phyloP scores from a whole-genome alignment of 441 rosid species.

The Omphalea diandra region DNA sequence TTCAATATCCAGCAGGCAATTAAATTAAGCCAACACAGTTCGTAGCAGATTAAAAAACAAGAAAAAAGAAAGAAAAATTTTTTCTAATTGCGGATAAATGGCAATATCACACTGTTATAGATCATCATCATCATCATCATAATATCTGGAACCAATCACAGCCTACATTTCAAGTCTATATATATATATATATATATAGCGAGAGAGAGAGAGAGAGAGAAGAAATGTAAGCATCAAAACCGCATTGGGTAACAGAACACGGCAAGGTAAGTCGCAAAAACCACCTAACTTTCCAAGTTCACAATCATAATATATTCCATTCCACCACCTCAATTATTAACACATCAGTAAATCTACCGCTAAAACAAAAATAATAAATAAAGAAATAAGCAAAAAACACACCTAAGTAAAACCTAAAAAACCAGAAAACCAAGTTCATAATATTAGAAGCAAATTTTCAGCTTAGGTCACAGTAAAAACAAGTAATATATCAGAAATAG shows the following conservation, averaged over 20 bases:
- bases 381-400: not conserved
- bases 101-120: not conserved
- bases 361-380: not conserved
- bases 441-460: not conserved
- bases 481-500: not conserved
- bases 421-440: not conserved
- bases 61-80: not conserved
- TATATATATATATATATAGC: not conserved
- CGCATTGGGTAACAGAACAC: constrained; percentile 17
- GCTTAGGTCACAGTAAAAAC: not conserved
- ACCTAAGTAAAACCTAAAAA: not conserved
- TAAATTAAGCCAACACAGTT: not conserved
- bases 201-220: not conserved
- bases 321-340: no score
- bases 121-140: no score
- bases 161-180: not conserved
- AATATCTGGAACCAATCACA: not conserved
- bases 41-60: not conserved
- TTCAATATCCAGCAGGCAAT: not conserved
- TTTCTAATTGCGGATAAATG: not conserved
- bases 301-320: constrained; percentile 8
- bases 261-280: constrained; percentile 5
- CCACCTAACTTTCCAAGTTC: constrained; percentile 29
- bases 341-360: no score
- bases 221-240: not conserved